Percentiles rank a stretch among this genome's conserved stretches.
phyloP scores from a whole-genome alignment of 495 filamentous ascomycete genomes.

The Rhizodiscina lignyota region DNA sequence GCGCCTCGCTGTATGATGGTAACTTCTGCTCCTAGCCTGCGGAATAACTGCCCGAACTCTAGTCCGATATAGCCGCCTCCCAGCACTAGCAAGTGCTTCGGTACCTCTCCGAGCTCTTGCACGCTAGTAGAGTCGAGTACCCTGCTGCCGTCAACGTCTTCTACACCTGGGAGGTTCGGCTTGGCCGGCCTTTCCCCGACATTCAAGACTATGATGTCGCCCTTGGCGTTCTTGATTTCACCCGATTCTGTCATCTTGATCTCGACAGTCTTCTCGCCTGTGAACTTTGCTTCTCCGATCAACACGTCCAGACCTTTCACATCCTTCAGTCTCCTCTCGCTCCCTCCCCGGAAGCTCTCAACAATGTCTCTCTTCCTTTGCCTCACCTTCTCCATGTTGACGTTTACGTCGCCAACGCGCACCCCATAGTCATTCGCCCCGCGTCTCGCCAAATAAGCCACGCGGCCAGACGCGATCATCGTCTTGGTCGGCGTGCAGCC shows the following conservation, averaged over 20 bases:
- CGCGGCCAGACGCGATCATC: conserved; percentile 30
- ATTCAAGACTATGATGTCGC: conserved; percentile 30
- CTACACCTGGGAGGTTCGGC: conserved; percentile 19
- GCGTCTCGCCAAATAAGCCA: conserved; percentile 25
- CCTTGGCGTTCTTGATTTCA: conserved; percentile 13
- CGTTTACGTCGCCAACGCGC: conserved; percentile 11
- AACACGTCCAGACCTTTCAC: conserved; percentile 31
- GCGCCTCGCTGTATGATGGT: conserved; percentile 27
- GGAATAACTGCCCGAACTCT: conserved; percentile 35
- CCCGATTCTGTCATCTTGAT: conserved; percentile 16
- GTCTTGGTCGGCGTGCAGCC: conserved; percentile 41
- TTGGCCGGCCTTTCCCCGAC: conserved; percentile 25
- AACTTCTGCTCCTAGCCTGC: conserved; percentile 27
- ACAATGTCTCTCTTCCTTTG: conserved; percentile 38
- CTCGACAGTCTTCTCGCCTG: conserved; percentile 16
- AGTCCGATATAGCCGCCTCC: conserved; percentile 34
- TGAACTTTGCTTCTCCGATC: conserved; percentile 26
- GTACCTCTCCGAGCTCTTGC: conserved; percentile 27
- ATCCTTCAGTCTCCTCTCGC: conserved; percentile 20
- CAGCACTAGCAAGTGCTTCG: conserved; percentile 30
- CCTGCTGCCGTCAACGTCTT: conserved; percentile 12
- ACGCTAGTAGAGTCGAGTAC: conserved; percentile 32
- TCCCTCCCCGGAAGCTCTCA: conserved; percentile 26
- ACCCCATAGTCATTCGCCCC: conserved; percentile 32
- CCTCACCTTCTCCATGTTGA: conserved; percentile 30